Conservation (phyloP, 306 rosid species). For the Luffa aegyptiaca region DNA sequence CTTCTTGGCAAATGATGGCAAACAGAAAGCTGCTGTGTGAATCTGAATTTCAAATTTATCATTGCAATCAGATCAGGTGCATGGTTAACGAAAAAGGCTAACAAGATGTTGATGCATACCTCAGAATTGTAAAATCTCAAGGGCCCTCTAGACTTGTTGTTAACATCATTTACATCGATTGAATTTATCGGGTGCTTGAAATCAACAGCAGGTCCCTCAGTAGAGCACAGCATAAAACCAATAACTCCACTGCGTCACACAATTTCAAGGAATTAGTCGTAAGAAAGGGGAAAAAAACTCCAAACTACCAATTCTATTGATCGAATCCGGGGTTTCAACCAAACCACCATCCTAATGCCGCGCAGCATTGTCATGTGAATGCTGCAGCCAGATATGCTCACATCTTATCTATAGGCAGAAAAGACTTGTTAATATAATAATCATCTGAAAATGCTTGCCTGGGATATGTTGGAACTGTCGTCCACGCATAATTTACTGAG, state of each 20-base stretch:
- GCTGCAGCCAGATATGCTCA: not conserved
- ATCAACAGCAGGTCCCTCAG: constrained; percentile 84
- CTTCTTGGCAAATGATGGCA: constrained; percentile 87
- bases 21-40: constrained; percentile 87
- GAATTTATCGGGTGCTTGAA: constrained; percentile 85
- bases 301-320: not conserved
- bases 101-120: constrained; percentile 30
- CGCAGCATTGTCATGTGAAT: not conserved
- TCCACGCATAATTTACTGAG: constrained; percentile 96
- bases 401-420: not conserved
- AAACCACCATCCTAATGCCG: not conserved
- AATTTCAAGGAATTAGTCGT: not conserved
- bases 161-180: constrained; percentile 37
- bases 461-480: constrained; percentile 95
- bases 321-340: not conserved
- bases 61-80: not conserved
- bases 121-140: constrained; percentile 80
- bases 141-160: constrained; percentile 29
- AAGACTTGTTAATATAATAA: not conserved
- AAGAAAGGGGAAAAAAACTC: not conserved
- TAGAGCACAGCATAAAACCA: constrained; percentile 96
- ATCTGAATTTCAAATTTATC: constrained; percentile 34
- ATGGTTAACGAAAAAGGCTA: not conserved
- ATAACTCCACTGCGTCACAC: constrained; percentile 73
- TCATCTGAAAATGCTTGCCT: constrained; percentile 29